Conservation (phyloP, 2,329 filamentous ascomycete species). For the Cladophialophora yegresii region DNA sequence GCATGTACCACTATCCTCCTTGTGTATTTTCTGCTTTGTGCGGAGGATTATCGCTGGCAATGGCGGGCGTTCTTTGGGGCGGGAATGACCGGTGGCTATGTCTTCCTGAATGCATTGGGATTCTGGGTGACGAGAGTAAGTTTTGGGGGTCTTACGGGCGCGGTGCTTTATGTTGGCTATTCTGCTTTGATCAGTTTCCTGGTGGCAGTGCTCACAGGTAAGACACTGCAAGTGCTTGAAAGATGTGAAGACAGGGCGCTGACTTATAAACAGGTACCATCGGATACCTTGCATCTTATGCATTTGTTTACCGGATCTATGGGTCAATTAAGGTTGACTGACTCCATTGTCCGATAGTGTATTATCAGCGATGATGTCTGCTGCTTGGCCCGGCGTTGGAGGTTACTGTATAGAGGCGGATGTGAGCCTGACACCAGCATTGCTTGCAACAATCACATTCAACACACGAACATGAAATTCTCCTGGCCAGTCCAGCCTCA, state of each 20-base stretch:
- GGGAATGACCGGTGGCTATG: constrained; percentile 85
- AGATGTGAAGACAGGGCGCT: background rate
- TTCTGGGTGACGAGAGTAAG: constrained; percentile 89
- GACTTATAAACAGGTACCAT: constrained; percentile 69
- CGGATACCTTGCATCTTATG: constrained; percentile 92
- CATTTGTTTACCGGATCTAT: constrained; percentile 93
- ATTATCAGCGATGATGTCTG: constrained; percentile 9
- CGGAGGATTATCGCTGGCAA: constrained; percentile 98
- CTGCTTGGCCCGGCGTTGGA: constrained; percentile 10
- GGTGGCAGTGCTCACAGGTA: constrained; percentile 92
- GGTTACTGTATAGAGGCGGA: constrained; percentile 4
- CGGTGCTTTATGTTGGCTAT: constrained; percentile 91
- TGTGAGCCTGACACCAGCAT: constrained; percentile 1
- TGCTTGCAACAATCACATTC: background rate
- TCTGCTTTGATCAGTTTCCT: constrained; percentile 84
- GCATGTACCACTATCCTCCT: constrained; percentile 89
- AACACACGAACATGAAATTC: background rate
- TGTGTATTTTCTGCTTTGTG: constrained; percentile 93
- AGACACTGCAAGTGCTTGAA: constrained; percentile 41
- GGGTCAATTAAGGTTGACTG: constrained; percentile 97
- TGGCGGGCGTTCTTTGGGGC: constrained; percentile 93
- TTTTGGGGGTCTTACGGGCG: constrained; percentile 79
- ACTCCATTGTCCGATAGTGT: constrained; percentile 23
- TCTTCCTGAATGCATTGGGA: constrained; percentile 86
- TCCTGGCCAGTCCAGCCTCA: background rate